Base-by-base conservation (phyloP, 768 basidiomycete species). In the Tricholoma bakamatsutake region DNA sequence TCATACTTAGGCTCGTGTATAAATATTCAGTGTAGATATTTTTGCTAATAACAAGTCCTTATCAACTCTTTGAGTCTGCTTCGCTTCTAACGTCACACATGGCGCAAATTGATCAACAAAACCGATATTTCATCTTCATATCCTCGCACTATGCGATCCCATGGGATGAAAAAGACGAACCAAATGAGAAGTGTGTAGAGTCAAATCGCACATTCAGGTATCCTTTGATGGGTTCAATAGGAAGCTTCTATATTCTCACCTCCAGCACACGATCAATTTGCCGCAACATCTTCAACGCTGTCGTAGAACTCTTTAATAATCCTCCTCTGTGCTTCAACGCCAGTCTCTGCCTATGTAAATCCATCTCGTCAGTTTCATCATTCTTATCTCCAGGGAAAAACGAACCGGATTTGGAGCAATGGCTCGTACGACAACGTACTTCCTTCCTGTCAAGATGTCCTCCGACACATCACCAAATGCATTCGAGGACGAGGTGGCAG, bases 301-400 rank as follows among this genome's bases (percentile, higher is more conserved):
- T 81, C 81, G 63, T 93, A 96, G 67, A 95, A 93, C 65, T 95
- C 93, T 62, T 77, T 79, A 47, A 92, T 85, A 45, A 97, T 81
- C 52, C 90, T 76, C 62, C 84, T 81, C 67, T 97, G 94, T 0
- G 85, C 85, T 33, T 90, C 81, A 40, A 71, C 63, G 0, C 83
- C 81, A 13, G 76, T 85, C 71, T 96, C 94, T 21, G 59, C 66
- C 79, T 80, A 54, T 3, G 39, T 47, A 34, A 30, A 46, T 28
- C 21, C 9, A 56, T n/a, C 42, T 15, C 15, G 35, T 55, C 28
- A 49, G 40, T 53, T 31, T 27, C 40, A 50, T 27, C 21, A 24
- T 15, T 2, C 8, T 35, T 4, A 59, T 17, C 40, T 43, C 5
- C 4, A 40, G 37, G 39, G 47, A 37, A 12, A 24, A 15, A 68